These are phyloP conservation scores for Corymbia calophylla DNA, from an alignment of 441 rosid genomes.

Conservation along the genomic window DNA sequence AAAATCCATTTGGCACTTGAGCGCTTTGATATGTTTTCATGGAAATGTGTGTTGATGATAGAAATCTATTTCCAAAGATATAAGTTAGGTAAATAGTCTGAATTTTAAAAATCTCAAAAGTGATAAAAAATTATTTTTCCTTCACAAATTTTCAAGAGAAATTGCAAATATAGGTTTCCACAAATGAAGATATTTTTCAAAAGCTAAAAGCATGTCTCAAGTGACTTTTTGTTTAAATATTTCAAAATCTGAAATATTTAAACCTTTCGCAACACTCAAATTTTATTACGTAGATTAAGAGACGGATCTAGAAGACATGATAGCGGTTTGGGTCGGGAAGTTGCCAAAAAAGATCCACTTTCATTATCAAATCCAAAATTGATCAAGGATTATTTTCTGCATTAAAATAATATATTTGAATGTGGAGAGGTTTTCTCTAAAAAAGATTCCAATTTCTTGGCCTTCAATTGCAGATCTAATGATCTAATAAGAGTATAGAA, in stretches of 20 bases:
- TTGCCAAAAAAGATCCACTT: not conserved
- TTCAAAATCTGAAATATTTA: too few relatives aligned
- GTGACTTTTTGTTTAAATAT: not conserved
- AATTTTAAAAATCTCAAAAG: not conserved
- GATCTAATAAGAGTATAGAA: not conserved
- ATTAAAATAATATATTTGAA: too few relatives aligned
- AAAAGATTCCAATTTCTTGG: not conserved
- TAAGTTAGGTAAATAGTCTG: not conserved
- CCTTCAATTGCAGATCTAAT: not conserved
- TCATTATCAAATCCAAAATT: not conserved
- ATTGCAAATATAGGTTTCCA: not conserved
- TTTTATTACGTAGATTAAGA: not conserved
- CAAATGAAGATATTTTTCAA: not conserved
- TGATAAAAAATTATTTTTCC: not conserved
- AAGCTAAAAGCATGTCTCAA: not conserved
- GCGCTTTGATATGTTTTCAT: not conserved
- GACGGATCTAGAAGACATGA: not conserved
- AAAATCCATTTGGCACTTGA: not conserved
- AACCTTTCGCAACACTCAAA: not conserved
- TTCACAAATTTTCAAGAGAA: not conserved
- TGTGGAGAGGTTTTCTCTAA: not conserved
- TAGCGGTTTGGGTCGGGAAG: too few relatives aligned
- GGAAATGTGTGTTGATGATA: not conserved
- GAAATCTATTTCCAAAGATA: not conserved
- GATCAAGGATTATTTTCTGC: not conserved